Base-by-base conservation (phyloP, 352 stramenopile genomes). In the Halophytophthora polymorphica region DNA sequence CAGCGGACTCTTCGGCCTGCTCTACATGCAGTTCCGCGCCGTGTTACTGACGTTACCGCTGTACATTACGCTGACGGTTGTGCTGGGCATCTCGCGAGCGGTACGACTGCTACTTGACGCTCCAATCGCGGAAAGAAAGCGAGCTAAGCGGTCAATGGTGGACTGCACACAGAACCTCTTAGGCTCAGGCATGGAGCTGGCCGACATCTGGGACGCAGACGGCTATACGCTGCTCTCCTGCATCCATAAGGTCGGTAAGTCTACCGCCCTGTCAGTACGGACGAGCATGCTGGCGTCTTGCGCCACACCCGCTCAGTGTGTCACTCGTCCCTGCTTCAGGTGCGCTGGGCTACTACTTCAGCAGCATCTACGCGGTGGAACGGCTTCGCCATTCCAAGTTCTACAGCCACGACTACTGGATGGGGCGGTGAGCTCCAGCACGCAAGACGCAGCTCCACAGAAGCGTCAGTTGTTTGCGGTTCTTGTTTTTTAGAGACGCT, bases 1-100 rank as follows among this genome's bases (percentile, higher is more conserved):
- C 21, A 90, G 75, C 35, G 76, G 79, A 0, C 68, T 90, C 21
- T 86, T 88, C 41, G 58, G 58, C 29, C 54, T 90, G 29, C 53
- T 90, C 14, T 86, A 74, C 53, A 47, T 39, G 4, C 66, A 88
- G 22, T 90, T 90, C 38, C 73, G 72, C 0, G 22, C 52, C 1
- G 57, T 80, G 28, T 37, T 90, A 15, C 61, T 71, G 12, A 55
- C 79, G 2, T 72, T 83, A 2, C 64, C 61, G 11, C 39, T 67
- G 4, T 90, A 90, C 48, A 83, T 85, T 19, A 35, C 67, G 1
- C 42, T 71, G 8, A 86, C 79, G 6, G 62, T 79, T n/a, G 39
- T 73, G 8, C 49, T 88, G 2, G 71, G 62, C 8, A 50, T 56
- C 19, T 31, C 56, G 18, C 64, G 78, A 47, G 56, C 73, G 14